These are phyloP conservation scores for Comarum palustre DNA, from an alignment of 306 rosid genomes.

Conservation along the genomic window DNA sequence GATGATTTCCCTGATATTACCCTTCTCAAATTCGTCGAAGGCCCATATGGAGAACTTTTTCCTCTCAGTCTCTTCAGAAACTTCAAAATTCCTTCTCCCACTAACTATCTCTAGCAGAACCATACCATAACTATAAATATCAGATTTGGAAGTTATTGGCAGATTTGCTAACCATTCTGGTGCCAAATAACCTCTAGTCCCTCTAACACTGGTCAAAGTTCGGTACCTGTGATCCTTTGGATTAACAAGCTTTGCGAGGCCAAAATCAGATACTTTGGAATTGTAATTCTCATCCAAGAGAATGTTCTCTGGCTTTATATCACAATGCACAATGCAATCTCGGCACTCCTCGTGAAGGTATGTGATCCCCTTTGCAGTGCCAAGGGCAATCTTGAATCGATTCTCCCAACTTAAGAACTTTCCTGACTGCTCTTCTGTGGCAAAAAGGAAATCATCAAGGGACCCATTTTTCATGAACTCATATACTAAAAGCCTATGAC, in stretches of 20 bases:
- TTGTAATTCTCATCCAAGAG: constrained; percentile 63
- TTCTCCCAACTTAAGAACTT: constrained; percentile 63
- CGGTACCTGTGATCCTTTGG: constrained; percentile 55
- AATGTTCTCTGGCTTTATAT: constrained; percentile 89
- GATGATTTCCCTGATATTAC: constrained; percentile 47
- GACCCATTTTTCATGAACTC: constrained; percentile 88
- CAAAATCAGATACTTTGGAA: constrained; percentile 86
- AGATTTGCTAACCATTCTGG: constrained; percentile 92
- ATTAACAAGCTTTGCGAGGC: constrained; percentile 68
- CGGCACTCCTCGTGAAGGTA: constrained; percentile 94
- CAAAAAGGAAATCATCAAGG: constrained; percentile 57
- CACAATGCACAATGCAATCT: constrained; percentile 80
- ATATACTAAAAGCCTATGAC: constrained; percentile 74
- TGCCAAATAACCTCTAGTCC: constrained; percentile 81
- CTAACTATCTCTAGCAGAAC: constrained; percentile 78
- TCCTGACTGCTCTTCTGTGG: constrained; percentile 38
- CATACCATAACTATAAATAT: constrained; percentile 79
- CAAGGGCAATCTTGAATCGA: constrained; percentile 59
- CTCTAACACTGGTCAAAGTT: constrained; percentile 68
- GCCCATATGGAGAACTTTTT: constrained; percentile 71
- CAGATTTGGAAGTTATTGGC: constrained; percentile 71
- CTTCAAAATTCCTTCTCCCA: constrained; percentile 75
- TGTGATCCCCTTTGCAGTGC: constrained; percentile 83
- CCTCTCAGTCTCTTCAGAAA: constrained; percentile 60
- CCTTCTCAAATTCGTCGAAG: constrained; percentile 65